Base-by-base conservation (phyloP, 2,329 filamentous ascomycete genomes). In the Cyphellophora attinorum region DNA sequence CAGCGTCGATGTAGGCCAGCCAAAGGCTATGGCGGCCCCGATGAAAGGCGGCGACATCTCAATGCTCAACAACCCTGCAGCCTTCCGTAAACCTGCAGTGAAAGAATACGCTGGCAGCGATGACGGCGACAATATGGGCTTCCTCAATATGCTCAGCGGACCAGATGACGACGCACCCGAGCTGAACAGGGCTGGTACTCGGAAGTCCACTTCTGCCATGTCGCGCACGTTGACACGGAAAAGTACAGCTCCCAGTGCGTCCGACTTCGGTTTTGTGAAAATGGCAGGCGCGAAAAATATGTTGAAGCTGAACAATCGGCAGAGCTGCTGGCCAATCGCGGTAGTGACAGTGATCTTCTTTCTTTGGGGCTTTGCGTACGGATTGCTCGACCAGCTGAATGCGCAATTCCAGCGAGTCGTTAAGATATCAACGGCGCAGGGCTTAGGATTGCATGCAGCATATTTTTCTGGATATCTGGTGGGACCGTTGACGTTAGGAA, bases 361-460 rank as follows among this genome's bases (percentile, higher is more conserved):
- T 44, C 64, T 94, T 3, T 93, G 85, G 86, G 88, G 88, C 0
- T 81, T 94, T 38, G 86, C 85, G 0, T 94, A 94, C 48, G 88
- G 88, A 1, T 69, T 94, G 2, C 65, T 94, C 5, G 85, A 91
- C 50, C 81, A 79, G 0, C 70, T 95, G 17, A 93, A 93, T 53
- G 50, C 54, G 1, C 70, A 73, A 35, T 78, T 79, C 45, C 68
- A 75, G 47, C 45, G 51, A 10, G 65, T 76, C 10, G 67, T 69
- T 2, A 52, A 58, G 4, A 65, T 71, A 52, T 61, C 54, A 5
- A 44, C 56, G 5, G 60, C 56, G 19, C 60, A 72, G 49, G 61
- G 58, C 3, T 52, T 67, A 10, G 72, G 68, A 10, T 64, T 77
- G 6, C 74, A 78, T 43, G 68, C 64, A 27, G 71, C 73, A 10